Conservation (phyloP, 768 basidiomycete species). For the Floccularia luteovirens region DNA sequence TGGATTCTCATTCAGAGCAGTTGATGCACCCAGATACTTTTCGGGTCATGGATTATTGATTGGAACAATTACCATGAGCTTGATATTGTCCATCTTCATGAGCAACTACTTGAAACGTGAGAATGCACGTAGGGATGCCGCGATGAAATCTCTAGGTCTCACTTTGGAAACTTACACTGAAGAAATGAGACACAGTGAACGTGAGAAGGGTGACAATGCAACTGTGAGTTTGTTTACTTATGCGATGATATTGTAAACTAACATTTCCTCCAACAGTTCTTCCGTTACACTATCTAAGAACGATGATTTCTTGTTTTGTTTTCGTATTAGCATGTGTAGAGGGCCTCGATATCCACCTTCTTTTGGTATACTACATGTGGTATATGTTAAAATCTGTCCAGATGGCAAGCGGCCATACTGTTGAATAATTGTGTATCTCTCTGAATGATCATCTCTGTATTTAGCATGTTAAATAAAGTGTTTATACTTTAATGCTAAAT, state of each 20-base stretch:
- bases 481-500: no score
- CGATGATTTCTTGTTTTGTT: background rate
- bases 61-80: constrained; percentile 18
- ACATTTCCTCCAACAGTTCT: constrained; percentile 16
- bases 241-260: background rate
- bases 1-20: constrained; percentile 18
- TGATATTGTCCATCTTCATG: constrained; percentile 16
- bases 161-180: constrained; percentile 19
- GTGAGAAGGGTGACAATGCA: constrained; percentile 22
- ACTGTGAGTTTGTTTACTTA: constrained; percentile 12
- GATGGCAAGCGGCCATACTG: no score
- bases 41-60: constrained; percentile 22
- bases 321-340: no score
- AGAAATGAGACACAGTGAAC: constrained; percentile 18
- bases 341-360: no score
- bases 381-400: no score
- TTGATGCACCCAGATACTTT: constrained; percentile 20
- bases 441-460: no score
- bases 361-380: no score
- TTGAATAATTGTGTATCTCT: no score
- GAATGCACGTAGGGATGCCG: constrained; percentile 18
- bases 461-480: no score
- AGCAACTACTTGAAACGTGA: constrained; percentile 17
- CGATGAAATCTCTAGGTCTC: constrained; percentile 12
- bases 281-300: constrained; percentile 19